phyloP scores from a whole-genome alignment of 495 filamentous ascomycete species.

The Lasiosphaeria hispida region DNA sequence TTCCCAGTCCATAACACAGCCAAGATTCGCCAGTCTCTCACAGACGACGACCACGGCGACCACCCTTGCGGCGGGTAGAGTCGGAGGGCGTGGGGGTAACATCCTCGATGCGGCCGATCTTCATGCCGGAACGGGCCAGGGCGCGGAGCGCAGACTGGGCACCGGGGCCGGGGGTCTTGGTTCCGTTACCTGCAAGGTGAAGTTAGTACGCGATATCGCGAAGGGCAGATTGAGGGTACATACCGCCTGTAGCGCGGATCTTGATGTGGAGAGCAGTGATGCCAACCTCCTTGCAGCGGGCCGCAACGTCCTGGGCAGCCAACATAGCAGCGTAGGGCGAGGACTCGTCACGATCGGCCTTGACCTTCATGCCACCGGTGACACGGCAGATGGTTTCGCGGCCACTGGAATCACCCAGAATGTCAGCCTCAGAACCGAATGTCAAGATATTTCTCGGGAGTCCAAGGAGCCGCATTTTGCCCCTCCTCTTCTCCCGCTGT shows the following conservation, averaged over 20 bases:
- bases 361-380: conserved; percentile 99
- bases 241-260: conserved; percentile 98
- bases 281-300: conserved; percentile 98
- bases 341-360: conserved; percentile 99
- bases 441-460: conserved; percentile 5
- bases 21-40: conserved; percentile 48
- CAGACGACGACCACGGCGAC: conserved; percentile 99
- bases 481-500: background rate
- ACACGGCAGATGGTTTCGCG: conserved; percentile 99
- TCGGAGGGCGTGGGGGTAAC: conserved; percentile 98
- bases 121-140: conserved; percentile 97
- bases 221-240: conserved; percentile 11
- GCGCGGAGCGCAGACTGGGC: conserved; percentile 98
- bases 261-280: conserved; percentile 99
- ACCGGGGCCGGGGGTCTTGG: conserved; percentile 98
- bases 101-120: conserved; percentile 99
- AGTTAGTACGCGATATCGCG: conserved; percentile 2
- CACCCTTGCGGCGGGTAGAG: conserved; percentile 98
- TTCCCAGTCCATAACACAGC: conserved; percentile 35
- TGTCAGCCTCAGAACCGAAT: conserved; percentile 56
- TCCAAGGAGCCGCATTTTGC: background rate
- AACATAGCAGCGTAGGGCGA: conserved; percentile 99
- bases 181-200: conserved; percentile 71
- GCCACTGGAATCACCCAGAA: conserved; percentile 74
- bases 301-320: conserved; percentile 93